Base-by-base conservation (phyloP, 805 yeast species). In the Cyberlindnera euphorbiiphila region DNA sequence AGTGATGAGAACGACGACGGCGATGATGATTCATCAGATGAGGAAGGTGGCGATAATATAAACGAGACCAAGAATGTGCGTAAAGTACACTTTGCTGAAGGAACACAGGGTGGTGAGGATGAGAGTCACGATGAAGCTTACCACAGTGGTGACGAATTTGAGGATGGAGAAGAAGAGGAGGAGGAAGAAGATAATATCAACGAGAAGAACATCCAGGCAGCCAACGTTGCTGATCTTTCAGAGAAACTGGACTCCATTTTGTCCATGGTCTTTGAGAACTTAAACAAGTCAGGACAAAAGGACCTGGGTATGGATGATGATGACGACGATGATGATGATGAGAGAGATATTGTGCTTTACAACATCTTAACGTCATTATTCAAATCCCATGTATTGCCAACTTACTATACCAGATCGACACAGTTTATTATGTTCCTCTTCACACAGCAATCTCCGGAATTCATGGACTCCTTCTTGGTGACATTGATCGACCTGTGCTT, bases 401-500 rank as follows among this genome's bases (percentile, higher is more conserved):
- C 98, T 2, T 95, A 89, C 60, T 82, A 83, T 58, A 91, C 98
- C 10, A 78, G 85, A 53, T 81, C 88, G 27, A 80, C 86, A 16
- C 98, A 91, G 61, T 91, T 84, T 56, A 65, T 89, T 18, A 60
- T 89, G 59, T 91, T 91, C 61, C 80, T 80, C 46, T 70, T 82
- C 17, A 77, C 95, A 8, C 97, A 89, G 59, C 76, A 78, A 41
- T 85, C 85, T 52, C 77, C 81, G 5, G 94, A 85, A 53, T 68
- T 91, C 41, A 76, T 85, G 56, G 98, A 91, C 50, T 82, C 95
- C 10, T 91, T 77, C 56, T 62, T 91, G 49, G 94, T 85, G 2
- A 68, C 84, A 27, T 67, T 93, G 47, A 78, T 91, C 29, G 97
- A 91, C 54, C 74, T 83, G 26, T 86, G 95, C 3, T 81, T 93